phyloP scores from a whole-genome alignment of 2,329 filamentous ascomycete species.

The Kalmusia sp. region DNA sequence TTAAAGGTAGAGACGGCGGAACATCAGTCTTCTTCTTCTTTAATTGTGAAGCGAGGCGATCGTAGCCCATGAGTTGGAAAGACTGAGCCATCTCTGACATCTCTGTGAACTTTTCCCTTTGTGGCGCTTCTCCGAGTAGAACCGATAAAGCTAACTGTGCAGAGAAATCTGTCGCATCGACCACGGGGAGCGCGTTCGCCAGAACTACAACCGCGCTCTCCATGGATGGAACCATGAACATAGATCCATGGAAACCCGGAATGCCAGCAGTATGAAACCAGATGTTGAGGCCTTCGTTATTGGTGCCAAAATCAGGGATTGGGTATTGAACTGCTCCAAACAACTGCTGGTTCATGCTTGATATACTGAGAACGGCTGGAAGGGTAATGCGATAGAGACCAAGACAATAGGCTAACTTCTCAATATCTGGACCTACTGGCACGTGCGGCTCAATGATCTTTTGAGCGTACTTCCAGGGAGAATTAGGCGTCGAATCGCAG shows the following conservation, averaged over 20 bases:
- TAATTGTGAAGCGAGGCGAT: not conserved
- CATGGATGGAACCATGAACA: constrained; percentile 10
- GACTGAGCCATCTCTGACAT: constrained; percentile 3
- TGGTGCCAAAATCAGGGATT: constrained; percentile 5
- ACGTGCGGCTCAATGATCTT: no score
- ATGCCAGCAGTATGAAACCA: constrained; percentile 10
- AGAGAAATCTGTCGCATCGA: constrained; percentile 14
- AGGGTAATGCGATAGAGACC: constrained; percentile 13
- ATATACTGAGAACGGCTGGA: constrained; percentile 8
- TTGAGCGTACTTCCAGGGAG: no score
- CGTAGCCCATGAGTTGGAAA: constrained; percentile 7
- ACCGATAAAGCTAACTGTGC: constrained; percentile 10
- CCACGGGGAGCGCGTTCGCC: constrained; percentile 11
- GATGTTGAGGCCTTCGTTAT: constrained; percentile 3
- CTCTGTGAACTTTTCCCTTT: constrained; percentile 7
- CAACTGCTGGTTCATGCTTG: no score
- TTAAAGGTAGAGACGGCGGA: constrained; percentile 9
- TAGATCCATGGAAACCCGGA: constrained; percentile 2
- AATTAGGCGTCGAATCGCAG: constrained; percentile 5
- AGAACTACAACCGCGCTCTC: constrained; percentile 14
- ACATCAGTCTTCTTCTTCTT: constrained; percentile 7
- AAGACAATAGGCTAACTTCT: constrained; percentile 10
- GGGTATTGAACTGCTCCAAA: no score
- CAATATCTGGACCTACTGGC: no score
- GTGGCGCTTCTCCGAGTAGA: constrained; percentile 6